A percentile compares a stretch with the other conserved stretches of the same genome.
phyloP scores from a whole-genome alignment of 106 monocot species.

The Xerophyta viscosa region DNA sequence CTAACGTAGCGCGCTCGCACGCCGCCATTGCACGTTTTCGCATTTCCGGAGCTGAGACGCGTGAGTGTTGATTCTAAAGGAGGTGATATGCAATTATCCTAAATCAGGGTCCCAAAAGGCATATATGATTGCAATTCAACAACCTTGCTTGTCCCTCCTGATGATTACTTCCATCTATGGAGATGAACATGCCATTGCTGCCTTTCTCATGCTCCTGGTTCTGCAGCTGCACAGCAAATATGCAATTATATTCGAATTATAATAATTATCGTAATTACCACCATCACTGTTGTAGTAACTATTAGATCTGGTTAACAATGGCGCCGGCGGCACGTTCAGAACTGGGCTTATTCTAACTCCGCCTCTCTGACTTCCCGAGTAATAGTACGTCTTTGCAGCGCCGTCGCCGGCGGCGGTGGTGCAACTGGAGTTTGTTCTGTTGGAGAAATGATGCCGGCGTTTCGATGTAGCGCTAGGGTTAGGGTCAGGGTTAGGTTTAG shows the following conservation, averaged over 20 bases:
- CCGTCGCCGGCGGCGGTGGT: neutral
- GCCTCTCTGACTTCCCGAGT: neutral
- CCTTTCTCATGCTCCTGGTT: neutral
- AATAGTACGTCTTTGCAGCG: slow-evolving; percentile 1
- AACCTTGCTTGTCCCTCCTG: no score
- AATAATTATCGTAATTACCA: neutral
- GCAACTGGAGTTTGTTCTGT: neutral
- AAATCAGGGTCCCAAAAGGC: no score
- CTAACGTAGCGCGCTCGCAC: no score
- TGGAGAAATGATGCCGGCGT: neutral
- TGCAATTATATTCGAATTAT: neutral
- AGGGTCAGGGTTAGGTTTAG: neutral
- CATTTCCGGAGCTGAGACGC: no score
- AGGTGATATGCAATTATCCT: no score
- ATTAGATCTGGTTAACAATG: neutral
- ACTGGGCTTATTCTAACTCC: slow-evolving; percentile 7
- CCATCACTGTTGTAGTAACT: neutral
- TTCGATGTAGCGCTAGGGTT: neutral
- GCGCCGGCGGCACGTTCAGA: slow-evolving; percentile 10
- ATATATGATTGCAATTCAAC: no score
- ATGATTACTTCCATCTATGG: neutral
- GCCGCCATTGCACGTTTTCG: no score
- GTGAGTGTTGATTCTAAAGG: no score
- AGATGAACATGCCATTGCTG: neutral
- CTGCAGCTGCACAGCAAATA: slow-evolving; percentile 7